Evolutionary conservation across 192 early-diverging fungal genomes (phyloP).

Genomic region (Entomortierella beljakovae): DNA sequence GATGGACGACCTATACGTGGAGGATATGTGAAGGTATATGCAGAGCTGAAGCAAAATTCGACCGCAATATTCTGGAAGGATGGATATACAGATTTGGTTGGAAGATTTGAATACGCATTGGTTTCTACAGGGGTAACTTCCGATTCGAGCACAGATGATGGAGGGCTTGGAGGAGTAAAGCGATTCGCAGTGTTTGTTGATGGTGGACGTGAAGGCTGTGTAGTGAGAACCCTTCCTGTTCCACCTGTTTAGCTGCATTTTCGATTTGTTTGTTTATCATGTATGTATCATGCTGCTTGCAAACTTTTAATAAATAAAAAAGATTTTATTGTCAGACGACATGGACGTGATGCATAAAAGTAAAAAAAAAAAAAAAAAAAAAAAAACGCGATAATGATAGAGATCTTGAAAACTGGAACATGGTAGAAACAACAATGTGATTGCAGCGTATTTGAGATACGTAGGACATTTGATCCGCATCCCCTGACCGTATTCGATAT

Average conservation of each 20-base stretch:
- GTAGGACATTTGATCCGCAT: too few relatives aligned
- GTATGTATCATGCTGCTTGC: too few relatives aligned
- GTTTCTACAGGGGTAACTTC: constrained; percentile 47
- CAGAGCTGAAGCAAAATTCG: constrained; percentile 37
- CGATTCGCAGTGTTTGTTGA: constrained; percentile 49
- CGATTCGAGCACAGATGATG: background rate
- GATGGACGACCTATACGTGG: constrained; percentile 53
- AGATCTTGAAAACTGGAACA: too few relatives aligned
- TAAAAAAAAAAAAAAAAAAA: too few relatives aligned
- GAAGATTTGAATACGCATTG: constrained; percentile 60
- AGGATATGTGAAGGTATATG: constrained; percentile 65
- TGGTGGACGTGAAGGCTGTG: constrained; percentile 46
- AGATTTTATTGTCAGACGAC: too few relatives aligned
- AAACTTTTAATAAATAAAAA: background rate
- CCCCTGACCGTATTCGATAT: too few relatives aligned
- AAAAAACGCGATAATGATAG: too few relatives aligned
- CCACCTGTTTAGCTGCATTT: constrained; percentile 32
- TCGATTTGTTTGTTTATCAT: too few relatives aligned
- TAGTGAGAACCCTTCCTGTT: constrained; percentile 43
- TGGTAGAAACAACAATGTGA: too few relatives aligned
- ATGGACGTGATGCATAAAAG: too few relatives aligned
- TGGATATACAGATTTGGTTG: constrained; percentile 62
- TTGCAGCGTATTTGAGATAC: too few relatives aligned
- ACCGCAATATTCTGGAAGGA: constrained; percentile 62
- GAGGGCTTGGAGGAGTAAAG: constrained; percentile 26